Conservation (phyloP, 768 basidiomycete species). For the Dacryopinax primogenitus region DNA sequence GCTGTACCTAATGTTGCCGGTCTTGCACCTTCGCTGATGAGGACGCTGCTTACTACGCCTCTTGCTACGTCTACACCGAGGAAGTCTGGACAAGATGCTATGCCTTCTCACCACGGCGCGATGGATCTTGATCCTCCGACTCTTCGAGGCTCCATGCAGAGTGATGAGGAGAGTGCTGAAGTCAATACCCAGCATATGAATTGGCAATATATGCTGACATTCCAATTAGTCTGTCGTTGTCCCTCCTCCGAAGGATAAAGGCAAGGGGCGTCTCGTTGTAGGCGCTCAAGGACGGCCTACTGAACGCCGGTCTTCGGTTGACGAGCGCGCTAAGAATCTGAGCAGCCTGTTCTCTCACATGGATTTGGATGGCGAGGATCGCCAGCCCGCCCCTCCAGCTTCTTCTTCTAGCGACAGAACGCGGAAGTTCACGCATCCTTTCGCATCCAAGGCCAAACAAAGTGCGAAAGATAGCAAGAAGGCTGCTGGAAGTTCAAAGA, state of each 20-base stretch:
- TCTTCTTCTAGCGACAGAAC: not conserved
- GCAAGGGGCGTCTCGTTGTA: not conserved
- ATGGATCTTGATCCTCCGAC: not conserved
- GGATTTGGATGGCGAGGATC: not conserved
- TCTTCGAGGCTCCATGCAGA: not conserved
- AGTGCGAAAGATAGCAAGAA: not conserved
- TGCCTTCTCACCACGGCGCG: not conserved
- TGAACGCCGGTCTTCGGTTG: not conserved
- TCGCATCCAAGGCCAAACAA: not conserved
- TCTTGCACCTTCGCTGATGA: not conserved
- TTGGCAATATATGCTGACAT: not conserved
- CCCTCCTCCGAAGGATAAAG: not conserved
- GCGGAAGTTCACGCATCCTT: not conserved
- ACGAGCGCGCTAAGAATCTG: not conserved
- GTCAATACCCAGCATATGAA: not conserved
- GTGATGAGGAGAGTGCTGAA: not conserved
- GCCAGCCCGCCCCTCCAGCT: not conserved
- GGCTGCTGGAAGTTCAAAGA: not conserved
- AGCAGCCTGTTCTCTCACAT: not conserved
- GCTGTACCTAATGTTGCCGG: not conserved
- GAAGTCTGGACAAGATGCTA: not conserved
- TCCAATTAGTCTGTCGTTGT: not conserved
- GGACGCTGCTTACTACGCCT: not conserved
- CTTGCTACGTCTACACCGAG: not conserved
- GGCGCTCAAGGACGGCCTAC: not conserved